A percentile compares a stretch with the other conserved stretches of the same genome.
phyloP scores from a whole-genome alignment of 164 flowering plant genomes.

The Liriodendron chinense region DNA sequence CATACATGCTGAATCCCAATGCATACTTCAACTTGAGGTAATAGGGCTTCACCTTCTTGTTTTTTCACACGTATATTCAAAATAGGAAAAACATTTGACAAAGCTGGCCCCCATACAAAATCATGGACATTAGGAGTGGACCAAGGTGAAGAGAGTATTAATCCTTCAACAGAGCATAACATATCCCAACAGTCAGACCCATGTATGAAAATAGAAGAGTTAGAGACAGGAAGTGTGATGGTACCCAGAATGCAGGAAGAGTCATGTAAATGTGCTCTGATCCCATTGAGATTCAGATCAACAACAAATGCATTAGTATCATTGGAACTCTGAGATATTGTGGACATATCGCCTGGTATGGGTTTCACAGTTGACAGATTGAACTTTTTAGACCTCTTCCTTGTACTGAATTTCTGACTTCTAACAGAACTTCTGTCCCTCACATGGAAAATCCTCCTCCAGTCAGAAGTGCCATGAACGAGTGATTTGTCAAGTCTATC shows the following conservation, averaged over 20 bases:
- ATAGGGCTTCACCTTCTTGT: constrained; percentile 15
- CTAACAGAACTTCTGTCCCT: constrained; percentile 29
- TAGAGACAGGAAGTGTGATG: constrained; percentile 42
- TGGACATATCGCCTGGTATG: constrained; percentile 5
- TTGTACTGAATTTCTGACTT: constrained; percentile 19
- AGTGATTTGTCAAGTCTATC: constrained; percentile 48
- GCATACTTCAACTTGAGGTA: constrained; percentile 48
- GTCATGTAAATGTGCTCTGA: constrained; percentile 74
- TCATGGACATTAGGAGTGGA: constrained; percentile 35
- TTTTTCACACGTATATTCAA: constrained; percentile 60
- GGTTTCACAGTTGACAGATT: constrained; percentile 13
- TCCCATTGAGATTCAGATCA: constrained; percentile 42
- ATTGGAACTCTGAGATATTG: constrained; percentile 4
- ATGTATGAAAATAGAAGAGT: constrained; percentile 30
- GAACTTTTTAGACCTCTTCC: constrained; percentile 21
- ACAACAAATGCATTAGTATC: constrained; percentile 16
- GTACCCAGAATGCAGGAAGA: constrained; percentile 63
- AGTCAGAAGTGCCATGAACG: constrained; percentile 34
- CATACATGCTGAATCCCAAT: constrained; percentile 69
- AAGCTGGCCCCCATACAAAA: constrained; percentile 63
- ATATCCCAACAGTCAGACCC: constrained; percentile 46
- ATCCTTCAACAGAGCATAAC: constrained; percentile 55
- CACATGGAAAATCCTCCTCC: constrained; percentile 42
- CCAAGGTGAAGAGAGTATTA: constrained; percentile 64
- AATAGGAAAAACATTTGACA: constrained; percentile 44